Evolutionary conservation across 1,139 yeast genomes (phyloP), one percentile per base, ranked within the genome.

Genomic region (Sugiyamaella xylanicola): DNA sequence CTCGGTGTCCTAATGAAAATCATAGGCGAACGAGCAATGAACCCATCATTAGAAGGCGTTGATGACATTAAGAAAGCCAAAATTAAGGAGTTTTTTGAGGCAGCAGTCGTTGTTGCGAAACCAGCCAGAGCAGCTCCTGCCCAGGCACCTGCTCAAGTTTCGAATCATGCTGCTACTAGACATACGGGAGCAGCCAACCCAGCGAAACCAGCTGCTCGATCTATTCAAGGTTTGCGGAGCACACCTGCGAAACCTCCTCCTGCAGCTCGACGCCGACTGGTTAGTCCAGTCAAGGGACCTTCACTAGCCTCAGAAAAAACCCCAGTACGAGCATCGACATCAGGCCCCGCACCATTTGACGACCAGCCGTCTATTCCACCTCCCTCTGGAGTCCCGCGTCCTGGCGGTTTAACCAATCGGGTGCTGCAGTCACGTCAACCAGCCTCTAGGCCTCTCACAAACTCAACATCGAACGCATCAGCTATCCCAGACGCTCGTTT

Each of bases 1-100:
- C 80, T 91, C 47, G 98, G 97, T 4, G 84, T 87, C 0, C 72
- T 92, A 57, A 86, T 89, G 87, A 89, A 88, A 69, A 80, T 91
- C 16, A 79, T 84, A 4, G 97, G 97, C 0, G 87, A 84, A 64
- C 75, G 93, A 53, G 86, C 83, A 52, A 73, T 91, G 62, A 81
- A 74, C 48, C 75, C 79, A 8, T 79, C 77, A 55, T 70, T 91
- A 58, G 92, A 85, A 27, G 80, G 81, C 36, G 76, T 92, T 44
- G 98, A 92, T 65, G 92, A 86, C 50, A 80, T 85, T 62, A 74
- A 76, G 64, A 84, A 82, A 68, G 72, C 77, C 16, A 90, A 89
- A 65, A 87, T 93, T 29, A 74, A 74, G 51, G 86, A 84, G 47
- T 82, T 79, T 58, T 82, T 68, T 63, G 85, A 82, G 54, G 70